phyloP scores from a whole-genome alignment of 1,284 basidiomycete species.

The Caloboletus inedulis region DNA sequence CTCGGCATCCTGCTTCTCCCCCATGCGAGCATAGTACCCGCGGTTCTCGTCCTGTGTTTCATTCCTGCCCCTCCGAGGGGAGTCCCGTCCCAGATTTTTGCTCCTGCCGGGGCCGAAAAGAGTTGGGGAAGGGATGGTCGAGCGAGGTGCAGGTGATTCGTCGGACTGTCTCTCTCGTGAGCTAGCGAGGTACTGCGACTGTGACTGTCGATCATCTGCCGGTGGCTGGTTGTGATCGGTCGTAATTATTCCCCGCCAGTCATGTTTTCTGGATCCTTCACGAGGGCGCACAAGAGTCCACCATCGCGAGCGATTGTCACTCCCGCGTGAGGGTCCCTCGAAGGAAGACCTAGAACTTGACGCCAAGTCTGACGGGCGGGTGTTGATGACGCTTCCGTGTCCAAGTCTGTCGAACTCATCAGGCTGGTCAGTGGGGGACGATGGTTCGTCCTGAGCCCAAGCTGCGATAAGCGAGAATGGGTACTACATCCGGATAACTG shows the following conservation, averaged over 20 bases:
- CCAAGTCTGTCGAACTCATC: slow-evolving; percentile 29
- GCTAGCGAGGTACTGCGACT: slow-evolving; percentile 25
- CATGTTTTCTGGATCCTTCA: slow-evolving; percentile 14
- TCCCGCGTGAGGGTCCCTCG: slow-evolving; percentile 33
- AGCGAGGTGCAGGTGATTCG: slow-evolving; percentile 18
- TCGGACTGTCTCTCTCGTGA: slow-evolving; percentile 20
- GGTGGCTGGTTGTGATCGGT: slow-evolving; percentile 21
- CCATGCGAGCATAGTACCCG: slow-evolving; percentile 34
- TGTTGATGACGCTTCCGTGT: slow-evolving; percentile 31
- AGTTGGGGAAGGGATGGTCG: slow-evolving; percentile 39
- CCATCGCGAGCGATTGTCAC: slow-evolving; percentile 52
- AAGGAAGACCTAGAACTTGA: slow-evolving; percentile 49
- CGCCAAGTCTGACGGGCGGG: slow-evolving; percentile 47
- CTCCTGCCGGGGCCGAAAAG: slow-evolving; percentile 55
- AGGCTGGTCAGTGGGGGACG: slow-evolving; percentile 58
- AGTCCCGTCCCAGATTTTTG: slow-evolving; percentile 62
- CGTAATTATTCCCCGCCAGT: slow-evolving; percentile 23
- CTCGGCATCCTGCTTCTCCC: slow-evolving; percentile 32
- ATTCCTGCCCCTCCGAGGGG: slow-evolving; percentile 58
- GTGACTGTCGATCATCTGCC: slow-evolving; percentile 29
- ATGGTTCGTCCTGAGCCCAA: slow-evolving; percentile 79
- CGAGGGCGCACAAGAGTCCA: slow-evolving; percentile 62
- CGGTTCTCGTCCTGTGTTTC: slow-evolving; percentile 33
- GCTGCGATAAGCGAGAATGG: slow-evolving; percentile 41
- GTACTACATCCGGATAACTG: neutral